A percentile compares a stretch with the other conserved stretches of the same genome.
These are phyloP conservation scores for Gracilaria gracilis DNA, from an alignment of 23 red algal genomes.

Conservation along the genomic window DNA sequence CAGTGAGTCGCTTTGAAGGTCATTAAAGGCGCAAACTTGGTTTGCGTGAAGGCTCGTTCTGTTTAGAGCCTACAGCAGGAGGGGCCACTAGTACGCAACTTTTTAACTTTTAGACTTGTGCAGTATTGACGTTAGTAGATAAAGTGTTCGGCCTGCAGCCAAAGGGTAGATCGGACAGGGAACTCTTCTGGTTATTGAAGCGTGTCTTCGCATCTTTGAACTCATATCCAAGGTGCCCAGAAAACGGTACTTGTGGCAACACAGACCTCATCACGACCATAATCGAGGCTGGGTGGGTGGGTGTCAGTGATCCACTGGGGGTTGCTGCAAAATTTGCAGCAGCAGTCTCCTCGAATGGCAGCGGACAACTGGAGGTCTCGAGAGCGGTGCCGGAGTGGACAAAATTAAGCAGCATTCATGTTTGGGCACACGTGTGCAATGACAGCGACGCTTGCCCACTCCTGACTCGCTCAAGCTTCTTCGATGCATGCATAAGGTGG, in stretches of 20 bases:
- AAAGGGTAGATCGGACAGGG: background rate
- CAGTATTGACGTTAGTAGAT: background rate
- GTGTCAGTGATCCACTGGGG: too few species aligned
- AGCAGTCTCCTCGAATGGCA: background rate
- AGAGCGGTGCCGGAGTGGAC: background rate
- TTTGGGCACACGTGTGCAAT: background rate
- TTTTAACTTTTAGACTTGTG: conserved; percentile 1
- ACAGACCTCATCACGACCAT: too few species aligned
- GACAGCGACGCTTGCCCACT: background rate
- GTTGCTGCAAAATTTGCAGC: background rate
- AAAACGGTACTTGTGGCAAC: too few species aligned
- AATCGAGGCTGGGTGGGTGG: too few species aligned
- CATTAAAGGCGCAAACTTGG: background rate
- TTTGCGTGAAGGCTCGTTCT: background rate
- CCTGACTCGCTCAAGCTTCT: too few species aligned
- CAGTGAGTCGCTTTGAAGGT: background rate
- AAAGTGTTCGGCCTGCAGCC: background rate
- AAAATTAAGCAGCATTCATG: background rate
- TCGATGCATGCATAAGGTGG: too few species aligned
- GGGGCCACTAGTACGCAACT: background rate
- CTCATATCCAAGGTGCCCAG: too few species aligned
- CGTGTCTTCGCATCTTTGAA: too few species aligned
- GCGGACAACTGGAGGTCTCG: background rate
- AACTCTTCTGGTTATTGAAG: too few species aligned
- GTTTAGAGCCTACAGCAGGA: background rate